A percentile compares a stretch with the other conserved stretches of the same genome.
Evolutionary conservation across 2,329 filamentous ascomycete genomes (phyloP).

Genomic region (Cladosporium cucumerinum): DNA sequence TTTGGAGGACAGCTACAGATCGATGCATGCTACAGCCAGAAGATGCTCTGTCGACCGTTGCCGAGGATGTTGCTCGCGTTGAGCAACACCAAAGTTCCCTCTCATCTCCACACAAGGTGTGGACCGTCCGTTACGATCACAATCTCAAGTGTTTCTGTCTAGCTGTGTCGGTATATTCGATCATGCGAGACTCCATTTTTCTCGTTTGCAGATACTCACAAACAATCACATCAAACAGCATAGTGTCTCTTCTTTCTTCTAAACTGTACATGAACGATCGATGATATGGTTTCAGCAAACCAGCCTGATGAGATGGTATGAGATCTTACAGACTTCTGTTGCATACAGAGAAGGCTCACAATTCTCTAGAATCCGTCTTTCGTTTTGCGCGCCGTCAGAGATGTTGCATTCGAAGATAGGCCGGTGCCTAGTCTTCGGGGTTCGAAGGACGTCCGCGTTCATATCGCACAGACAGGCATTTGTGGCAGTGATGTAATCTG

Average conservation of each 20-base stretch:
- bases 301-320: not conserved
- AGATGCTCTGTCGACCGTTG: slow-evolving; percentile 14
- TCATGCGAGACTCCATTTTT: not conserved
- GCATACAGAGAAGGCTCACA: not conserved
- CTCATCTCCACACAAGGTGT: slow-evolving; percentile 14
- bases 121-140: slow-evolving; percentile 11
- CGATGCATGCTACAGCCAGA: not conserved
- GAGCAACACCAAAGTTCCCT: not conserved
- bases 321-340: not conserved
- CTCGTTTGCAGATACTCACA: not conserved
- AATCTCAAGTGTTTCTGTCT: not conserved
- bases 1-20: not conserved
- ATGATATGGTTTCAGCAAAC: not conserved
- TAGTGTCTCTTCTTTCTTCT: not conserved
- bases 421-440: slow-evolving; percentile 10
- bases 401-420: slow-evolving; percentile 16
- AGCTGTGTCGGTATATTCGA: not conserved
- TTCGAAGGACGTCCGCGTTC: slow-evolving; percentile 14
- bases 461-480: slow-evolving; percentile 18
- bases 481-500: slow-evolving; percentile 26
- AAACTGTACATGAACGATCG: not conserved
- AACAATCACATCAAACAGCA: not conserved
- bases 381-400: slow-evolving; percentile 5
- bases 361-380: slow-evolving; percentile 13
- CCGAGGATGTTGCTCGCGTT: not conserved